Percentiles rank a stretch among this genome's conserved stretches.
Evolutionary conservation across 441 rosid genomes (phyloP).

Genomic region (Manihot esculenta): DNA sequence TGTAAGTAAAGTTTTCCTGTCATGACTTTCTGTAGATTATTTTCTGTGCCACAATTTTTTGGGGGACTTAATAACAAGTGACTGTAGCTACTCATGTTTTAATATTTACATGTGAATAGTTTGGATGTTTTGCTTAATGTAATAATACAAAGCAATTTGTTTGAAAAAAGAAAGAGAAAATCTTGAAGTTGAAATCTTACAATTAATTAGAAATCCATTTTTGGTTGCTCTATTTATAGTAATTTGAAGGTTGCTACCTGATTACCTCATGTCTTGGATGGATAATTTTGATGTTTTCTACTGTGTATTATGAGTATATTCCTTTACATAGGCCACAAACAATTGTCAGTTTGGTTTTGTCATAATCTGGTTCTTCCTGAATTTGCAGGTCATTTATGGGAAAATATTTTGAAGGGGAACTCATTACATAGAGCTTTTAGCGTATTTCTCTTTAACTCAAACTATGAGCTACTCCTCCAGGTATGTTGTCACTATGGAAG

Average conservation of each 20-base stretch:
- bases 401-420: slow-evolving; percentile 74
- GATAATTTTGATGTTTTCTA: not conserved
- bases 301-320: not conserved
- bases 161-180: not conserved
- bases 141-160: not conserved
- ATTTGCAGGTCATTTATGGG: slow-evolving; percentile 91
- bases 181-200: not conserved
- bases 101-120: not conserved
- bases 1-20: slow-evolving; percentile 44
- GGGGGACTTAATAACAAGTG: not conserved
- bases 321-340: not conserved
- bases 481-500: slow-evolving; percentile 31
- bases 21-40: not conserved
- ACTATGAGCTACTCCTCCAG: slow-evolving; percentile 93
- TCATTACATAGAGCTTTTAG: slow-evolving; percentile 95
- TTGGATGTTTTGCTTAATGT: not conserved
- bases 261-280: not conserved
- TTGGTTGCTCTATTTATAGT: not conserved
- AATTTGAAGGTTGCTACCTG: not conserved
- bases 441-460: slow-evolving; percentile 90
- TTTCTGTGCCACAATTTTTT: not conserved
- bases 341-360: not conserved
- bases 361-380: slow-evolving; percentile 5
- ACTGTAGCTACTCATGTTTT: no score
- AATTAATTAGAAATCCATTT: not conserved